Conservation (phyloP, 805 yeast species). For the Starmerella tilneyi region DNA sequence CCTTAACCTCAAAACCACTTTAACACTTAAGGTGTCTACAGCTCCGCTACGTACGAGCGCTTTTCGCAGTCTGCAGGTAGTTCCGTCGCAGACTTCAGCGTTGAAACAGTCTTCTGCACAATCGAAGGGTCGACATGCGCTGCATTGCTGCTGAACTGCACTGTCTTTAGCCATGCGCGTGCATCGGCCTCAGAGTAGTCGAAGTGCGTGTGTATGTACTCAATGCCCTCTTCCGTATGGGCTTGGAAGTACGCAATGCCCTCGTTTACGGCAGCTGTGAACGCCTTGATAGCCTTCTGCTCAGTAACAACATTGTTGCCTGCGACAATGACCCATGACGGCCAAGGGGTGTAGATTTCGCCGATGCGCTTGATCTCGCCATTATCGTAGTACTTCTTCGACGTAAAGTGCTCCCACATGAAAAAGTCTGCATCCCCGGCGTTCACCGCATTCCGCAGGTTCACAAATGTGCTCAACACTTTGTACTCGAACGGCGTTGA, state of each 20-base stretch:
- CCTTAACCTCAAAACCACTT: not conserved
- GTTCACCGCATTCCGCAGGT: slow-evolving; percentile 73
- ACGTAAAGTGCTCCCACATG: slow-evolving; percentile 93
- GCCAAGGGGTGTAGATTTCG: slow-evolving; percentile 91
- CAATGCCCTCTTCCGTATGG: slow-evolving; percentile 54
- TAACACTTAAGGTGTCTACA: not conserved
- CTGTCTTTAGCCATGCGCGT: slow-evolving; percentile 70
- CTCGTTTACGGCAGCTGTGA: slow-evolving; percentile 46
- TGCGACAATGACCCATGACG: slow-evolving; percentile 77
- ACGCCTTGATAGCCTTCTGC: slow-evolving; percentile 31
- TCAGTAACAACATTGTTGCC: slow-evolving; percentile 33
- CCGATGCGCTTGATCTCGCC: slow-evolving; percentile 76
- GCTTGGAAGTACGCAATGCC: slow-evolving; percentile 59
- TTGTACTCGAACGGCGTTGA: slow-evolving; percentile 38
- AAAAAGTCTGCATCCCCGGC: slow-evolving; percentile 58
- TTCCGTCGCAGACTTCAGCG: slow-evolving; percentile 58
- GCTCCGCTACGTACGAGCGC: slow-evolving; percentile 15
- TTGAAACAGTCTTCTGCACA: slow-evolving; percentile 44
- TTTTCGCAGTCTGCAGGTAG: slow-evolving; percentile 25
- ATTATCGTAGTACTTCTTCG: slow-evolving; percentile 70
- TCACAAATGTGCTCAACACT: slow-evolving; percentile 56
- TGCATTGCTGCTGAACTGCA: slow-evolving; percentile 45
- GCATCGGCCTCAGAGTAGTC: slow-evolving; percentile 76
- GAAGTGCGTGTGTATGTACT: slow-evolving; percentile 52
- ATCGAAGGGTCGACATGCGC: slow-evolving; percentile 42